These are phyloP conservation scores for Exsudoporus frostii DNA, from an alignment of 768 basidiomycete genomes.

Conservation along the genomic window DNA sequence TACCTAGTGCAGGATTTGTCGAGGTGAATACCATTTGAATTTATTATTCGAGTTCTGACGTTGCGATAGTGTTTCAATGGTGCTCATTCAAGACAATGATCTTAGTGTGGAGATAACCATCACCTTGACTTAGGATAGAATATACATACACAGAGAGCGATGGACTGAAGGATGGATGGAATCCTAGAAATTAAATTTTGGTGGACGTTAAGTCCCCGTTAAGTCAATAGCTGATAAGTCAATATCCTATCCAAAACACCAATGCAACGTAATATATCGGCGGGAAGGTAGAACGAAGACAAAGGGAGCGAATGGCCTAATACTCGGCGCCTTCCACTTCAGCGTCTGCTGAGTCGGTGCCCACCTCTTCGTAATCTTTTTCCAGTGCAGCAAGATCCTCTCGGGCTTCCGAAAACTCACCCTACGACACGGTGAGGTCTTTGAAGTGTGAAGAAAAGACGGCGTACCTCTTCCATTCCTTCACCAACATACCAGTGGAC, in stretches of 20 bases:
- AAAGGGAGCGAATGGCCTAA: slow-evolving; percentile 26
- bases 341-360: slow-evolving; percentile 69
- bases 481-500: slow-evolving; percentile 97
- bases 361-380: slow-evolving; percentile 92
- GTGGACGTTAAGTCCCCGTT: not conserved
- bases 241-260: slow-evolving; percentile 6
- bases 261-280: slow-evolving; percentile 3
- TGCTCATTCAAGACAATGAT: slow-evolving; percentile 29
- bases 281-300: not conserved
- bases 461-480: slow-evolving; percentile 90
- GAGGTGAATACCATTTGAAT: slow-evolving; percentile 41
- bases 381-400: slow-evolving; percentile 98
- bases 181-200: slow-evolving; percentile 4
- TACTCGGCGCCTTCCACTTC: slow-evolving; percentile 61
- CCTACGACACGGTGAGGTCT: slow-evolving; percentile 37
- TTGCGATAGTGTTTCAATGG: slow-evolving; percentile 26
- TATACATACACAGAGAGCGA: not conserved
- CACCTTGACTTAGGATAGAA: slow-evolving; percentile 3
- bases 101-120: slow-evolving; percentile 37
- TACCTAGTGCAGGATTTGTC: slow-evolving; percentile 74
- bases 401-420: slow-evolving; percentile 97
- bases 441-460: slow-evolving; percentile 1
- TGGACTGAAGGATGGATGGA: not conserved
- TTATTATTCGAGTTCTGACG: not conserved
- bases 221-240: slow-evolving; percentile 10